Conservation (phyloP, 371 early-diverging fungal species). For the Mortierella sp. region DNA sequence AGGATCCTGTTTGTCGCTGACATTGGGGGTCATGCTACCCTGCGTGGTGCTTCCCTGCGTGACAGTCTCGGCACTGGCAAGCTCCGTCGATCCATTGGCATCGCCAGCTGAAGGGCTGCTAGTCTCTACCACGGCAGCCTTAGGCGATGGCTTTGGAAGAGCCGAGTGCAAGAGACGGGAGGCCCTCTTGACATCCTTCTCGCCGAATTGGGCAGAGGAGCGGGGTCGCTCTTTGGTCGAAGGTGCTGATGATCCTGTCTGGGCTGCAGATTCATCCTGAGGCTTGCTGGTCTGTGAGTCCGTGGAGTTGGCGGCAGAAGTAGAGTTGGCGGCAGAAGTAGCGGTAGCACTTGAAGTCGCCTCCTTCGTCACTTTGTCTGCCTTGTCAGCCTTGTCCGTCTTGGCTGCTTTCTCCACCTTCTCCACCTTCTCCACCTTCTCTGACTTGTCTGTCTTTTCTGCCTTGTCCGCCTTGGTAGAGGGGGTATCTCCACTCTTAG, state of each 20-base stretch:
- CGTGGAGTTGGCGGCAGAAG: neutral
- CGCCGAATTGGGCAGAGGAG: constrained; percentile 49
- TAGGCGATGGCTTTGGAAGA: constrained; percentile 42
- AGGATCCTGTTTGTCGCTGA: constrained; percentile 9
- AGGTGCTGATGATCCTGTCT: constrained; percentile 6
- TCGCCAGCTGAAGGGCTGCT: neutral
- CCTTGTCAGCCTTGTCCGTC: neutral
- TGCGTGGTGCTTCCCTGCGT: neutral
- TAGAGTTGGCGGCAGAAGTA: neutral
- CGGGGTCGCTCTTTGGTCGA: constrained; percentile 34
- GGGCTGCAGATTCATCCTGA: constrained; percentile 19
- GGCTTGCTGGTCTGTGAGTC: constrained; percentile 1
- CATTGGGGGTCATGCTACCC: neutral
- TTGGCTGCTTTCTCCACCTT: neutral
- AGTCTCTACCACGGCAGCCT: constrained; percentile 14
- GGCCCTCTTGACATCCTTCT: constrained; percentile 54
- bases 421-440: neutral
- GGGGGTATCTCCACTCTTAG: neutral
- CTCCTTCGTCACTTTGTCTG: neutral
- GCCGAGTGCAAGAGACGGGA: constrained; percentile 51
- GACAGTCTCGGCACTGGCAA: neutral
- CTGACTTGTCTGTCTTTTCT: neutral
- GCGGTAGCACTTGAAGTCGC: neutral
- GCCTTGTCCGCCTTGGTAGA: neutral
- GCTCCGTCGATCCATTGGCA: constrained; percentile 3